Evolutionary conservation across 164 flowering plant species (phyloP), one percentile per base, ranked within the genome.

Genomic region (Saururus chinensis): DNA sequence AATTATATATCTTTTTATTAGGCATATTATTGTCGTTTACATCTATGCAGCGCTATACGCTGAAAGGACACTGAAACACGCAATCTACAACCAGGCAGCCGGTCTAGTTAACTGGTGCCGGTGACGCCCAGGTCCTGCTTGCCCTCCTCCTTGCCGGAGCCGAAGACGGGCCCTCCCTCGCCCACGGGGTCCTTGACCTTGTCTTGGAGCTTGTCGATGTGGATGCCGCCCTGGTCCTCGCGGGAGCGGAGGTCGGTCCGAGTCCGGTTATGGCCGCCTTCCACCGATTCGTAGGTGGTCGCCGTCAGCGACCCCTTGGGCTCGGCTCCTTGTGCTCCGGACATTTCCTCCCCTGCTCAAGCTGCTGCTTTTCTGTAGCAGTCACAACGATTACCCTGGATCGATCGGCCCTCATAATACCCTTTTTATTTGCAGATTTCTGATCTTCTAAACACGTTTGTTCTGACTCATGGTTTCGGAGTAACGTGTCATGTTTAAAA

Each of bases 291-390:
- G 72, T 89, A 89, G 0, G 81, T 76, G 6, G 96, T 89, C 8
- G 90, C 84, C 24, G 92, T 87, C 30, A 51, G 35, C 13, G 81
- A 70, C 56, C 71, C 89, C 75, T 49, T 61, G 20, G 96, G 93
- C 74, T 76, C 80, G n/a, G 93, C 88, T 63, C 96, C 93, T 58
- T 89, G 96, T 41, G 96, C 96, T 62, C 96, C 89, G 49, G 93
- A 89, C 96, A 89, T 84, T 13, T 21, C 10, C 6, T 30, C 37
- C 37, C 37, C 37, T 30, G 37, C 37, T 30, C 37, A 30, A 30
- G 37, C 37, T 30, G 37, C 6, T 30, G 37, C 37, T 30, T 2
- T 30, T 30, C n/a, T 30, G 37, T 30, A 2, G 4, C 37, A 30
- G 37, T 6, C 37, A 6, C 4, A 2, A 30, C 37, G 6, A 30